Base-by-base conservation (phyloP, 176 grass and related monocot species). In the Oryza glumipatula region DNA sequence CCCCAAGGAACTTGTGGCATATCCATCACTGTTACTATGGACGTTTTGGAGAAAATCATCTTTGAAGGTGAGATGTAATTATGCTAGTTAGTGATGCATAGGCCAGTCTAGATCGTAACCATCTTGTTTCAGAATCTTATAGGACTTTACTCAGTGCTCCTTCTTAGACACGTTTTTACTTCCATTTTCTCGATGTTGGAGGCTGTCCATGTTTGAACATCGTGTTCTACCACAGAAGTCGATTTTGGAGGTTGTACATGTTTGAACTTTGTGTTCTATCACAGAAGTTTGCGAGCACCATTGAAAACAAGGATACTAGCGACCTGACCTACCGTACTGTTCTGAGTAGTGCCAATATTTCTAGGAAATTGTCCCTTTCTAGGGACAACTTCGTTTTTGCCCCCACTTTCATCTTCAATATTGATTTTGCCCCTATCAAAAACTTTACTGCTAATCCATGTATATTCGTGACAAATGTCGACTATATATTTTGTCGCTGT, bases 21-120 rank as follows among this genome's bases (percentile, higher is more conserved):
- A 70, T 63, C 51, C 52, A 85, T 60, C 24, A n/a, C 24, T 51
- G 78, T 83, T 83, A 70, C 41, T 75, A 9, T 80, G 74, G 64
- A 80, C 80, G 49, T 60, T 80, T 67, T 84, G 44, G 72, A 78
- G 9, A 15, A 15, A 68, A 63, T 44, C 56, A 70, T 91, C 51
- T 82, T 70, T 77, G 78, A 75, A 64, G 58, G 56, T 86, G 64
- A 33, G 51, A 56, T 72, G 72, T 77, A 81, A 67, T 58, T 74
- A 77, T 79, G 67, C 66, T 71, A 68, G 41, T 76, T 44, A 33
- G 22, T 79, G 70, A 64, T 78, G 21, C 63, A 66, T 54, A 83
- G 24, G 3, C 38, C 48, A 60, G 14, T 88, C 11, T 80, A 56
- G 33, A 38, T 38, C 16, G 39, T 0, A 67, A 43, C 72, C 3